Evolutionary conservation across 768 basidiomycete genomes (phyloP).

Genomic region (Daedaleopsis sinensis): DNA sequence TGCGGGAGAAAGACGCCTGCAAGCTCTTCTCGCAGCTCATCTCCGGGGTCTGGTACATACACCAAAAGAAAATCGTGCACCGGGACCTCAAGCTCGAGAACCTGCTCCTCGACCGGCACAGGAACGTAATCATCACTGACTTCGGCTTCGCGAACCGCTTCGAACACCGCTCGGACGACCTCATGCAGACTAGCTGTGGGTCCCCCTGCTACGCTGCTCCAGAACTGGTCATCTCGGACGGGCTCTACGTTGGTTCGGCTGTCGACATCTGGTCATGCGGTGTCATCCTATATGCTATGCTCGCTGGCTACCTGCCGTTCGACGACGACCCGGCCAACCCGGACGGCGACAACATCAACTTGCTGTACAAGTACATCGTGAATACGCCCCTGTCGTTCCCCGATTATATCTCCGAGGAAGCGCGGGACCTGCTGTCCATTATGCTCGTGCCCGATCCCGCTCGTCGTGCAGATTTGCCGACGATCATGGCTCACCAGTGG

Average conservation of each 20-base stretch:
- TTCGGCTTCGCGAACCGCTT: slow-evolving; percentile 99
- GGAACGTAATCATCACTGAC: slow-evolving; percentile 99
- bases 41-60: slow-evolving; percentile 98
- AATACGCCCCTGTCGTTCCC: slow-evolving; percentile 96
- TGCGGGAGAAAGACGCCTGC: slow-evolving; percentile 91
- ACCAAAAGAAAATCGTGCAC: slow-evolving; percentile 99
- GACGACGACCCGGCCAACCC: slow-evolving; percentile 99
- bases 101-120: slow-evolving; percentile 91
- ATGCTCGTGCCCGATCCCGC: slow-evolving; percentile 96
- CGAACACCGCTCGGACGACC: slow-evolving; percentile 88
- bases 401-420: slow-evolving; percentile 87
- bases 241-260: slow-evolving; percentile 94
- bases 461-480: slow-evolving; percentile 71
- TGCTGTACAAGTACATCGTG: slow-evolving; percentile 98
- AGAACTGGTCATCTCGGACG: slow-evolving; percentile 96
- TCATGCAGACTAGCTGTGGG: slow-evolving; percentile 98
- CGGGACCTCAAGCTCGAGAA: slow-evolving; percentile 99
- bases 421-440: slow-evolving; percentile 79
- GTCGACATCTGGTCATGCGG: slow-evolving; percentile 99
- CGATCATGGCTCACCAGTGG: slow-evolving; percentile 91
- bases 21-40: slow-evolving; percentile 98
- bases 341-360: slow-evolving; percentile 98
- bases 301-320: slow-evolving; percentile 97
- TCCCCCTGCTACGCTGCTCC: slow-evolving; percentile 98
- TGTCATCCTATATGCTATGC: slow-evolving; percentile 96